Percentiles rank a stretch among this genome's conserved stretches.
Evolutionary conservation across 164 flowering plant genomes (phyloP).

Genomic region (Magnolia sinica): DNA sequence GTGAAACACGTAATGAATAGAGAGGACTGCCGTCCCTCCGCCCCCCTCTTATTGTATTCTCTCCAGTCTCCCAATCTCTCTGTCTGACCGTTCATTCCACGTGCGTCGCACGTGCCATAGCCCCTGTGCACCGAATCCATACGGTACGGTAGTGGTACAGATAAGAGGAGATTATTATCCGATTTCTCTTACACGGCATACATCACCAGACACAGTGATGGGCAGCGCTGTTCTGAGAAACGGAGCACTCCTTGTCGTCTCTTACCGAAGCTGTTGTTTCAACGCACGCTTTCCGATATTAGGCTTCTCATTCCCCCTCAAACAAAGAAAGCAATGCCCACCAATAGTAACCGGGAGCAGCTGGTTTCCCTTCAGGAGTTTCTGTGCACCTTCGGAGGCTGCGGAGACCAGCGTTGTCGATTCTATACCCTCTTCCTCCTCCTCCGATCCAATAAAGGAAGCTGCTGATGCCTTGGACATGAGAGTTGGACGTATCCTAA

Average conservation of each 20-base stretch:
- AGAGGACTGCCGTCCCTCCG: not conserved
- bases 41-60: not conserved
- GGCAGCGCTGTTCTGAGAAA: not conserved
- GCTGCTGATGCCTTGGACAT: conserved; percentile 61
- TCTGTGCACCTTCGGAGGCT: not conserved
- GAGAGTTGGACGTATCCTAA: conserved; percentile 70
- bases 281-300: not conserved
- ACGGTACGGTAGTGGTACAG: no score
- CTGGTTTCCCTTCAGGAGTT: not conserved
- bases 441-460: conserved; percentile 31
- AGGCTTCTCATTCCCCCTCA: not conserved
- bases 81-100: not conserved
- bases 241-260: not conserved
- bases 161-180: not conserved
- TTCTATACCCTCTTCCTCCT: not conserved
- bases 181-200: no score
- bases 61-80: not conserved
- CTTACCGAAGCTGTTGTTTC: not conserved
- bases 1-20: not conserved
- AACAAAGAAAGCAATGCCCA: not conserved
- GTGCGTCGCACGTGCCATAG: not conserved
- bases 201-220: not conserved
- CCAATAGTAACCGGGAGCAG: not conserved
- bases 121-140: no score
- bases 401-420: not conserved